Conservation (phyloP, 352 stramenopile species). For the Globisporangium middletonii region DNA sequence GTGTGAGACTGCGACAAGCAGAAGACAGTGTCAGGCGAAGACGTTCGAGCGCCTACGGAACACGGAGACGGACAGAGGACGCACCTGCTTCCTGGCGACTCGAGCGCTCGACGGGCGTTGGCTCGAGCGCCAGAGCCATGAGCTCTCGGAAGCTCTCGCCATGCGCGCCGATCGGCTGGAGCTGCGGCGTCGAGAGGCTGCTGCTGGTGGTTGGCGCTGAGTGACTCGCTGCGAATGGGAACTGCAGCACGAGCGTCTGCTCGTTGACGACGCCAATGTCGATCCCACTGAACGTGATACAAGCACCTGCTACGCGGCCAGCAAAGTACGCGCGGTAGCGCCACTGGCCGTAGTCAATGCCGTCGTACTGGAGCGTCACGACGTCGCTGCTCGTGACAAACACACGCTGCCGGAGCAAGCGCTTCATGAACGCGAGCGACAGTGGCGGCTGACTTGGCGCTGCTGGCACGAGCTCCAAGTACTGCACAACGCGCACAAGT, state of each 20-base stretch:
- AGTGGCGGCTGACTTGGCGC: conserved; percentile 30
- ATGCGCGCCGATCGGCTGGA: conserved; percentile 36
- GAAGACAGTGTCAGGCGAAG: not conserved
- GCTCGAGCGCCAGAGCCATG: conserved; percentile 28
- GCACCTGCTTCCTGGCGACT: conserved; percentile 9
- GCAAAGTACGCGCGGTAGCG: conserved; percentile 42
- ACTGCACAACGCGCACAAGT: conserved; percentile 35
- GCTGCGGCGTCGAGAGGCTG: not conserved
- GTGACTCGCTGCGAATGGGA: conserved; percentile 28
- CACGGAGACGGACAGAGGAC: too few species aligned
- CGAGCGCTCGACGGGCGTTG: not conserved
- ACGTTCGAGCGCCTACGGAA: not conserved
- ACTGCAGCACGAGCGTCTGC: conserved; percentile 54
- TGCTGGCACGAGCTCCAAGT: conserved; percentile 38
- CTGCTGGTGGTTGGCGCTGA: not conserved
- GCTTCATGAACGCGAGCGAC: conserved; percentile 45
- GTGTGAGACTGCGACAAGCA: conserved; percentile 7
- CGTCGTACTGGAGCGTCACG: conserved; percentile 37
- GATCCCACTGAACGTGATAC: not conserved
- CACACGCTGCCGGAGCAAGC: conserved; percentile 39
- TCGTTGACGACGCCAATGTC: conserved; percentile 46
- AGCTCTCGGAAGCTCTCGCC: conserved; percentile 31
- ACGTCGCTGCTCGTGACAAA: conserved; percentile 19
- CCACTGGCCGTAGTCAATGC: conserved; percentile 58
- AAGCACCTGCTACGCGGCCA: conserved; percentile 6